Evolutionary conservation across 208 protist species (phyloP), one percentile per base, ranked within the genome.

Genomic region (Acanthamoeba castellanii): DNA sequence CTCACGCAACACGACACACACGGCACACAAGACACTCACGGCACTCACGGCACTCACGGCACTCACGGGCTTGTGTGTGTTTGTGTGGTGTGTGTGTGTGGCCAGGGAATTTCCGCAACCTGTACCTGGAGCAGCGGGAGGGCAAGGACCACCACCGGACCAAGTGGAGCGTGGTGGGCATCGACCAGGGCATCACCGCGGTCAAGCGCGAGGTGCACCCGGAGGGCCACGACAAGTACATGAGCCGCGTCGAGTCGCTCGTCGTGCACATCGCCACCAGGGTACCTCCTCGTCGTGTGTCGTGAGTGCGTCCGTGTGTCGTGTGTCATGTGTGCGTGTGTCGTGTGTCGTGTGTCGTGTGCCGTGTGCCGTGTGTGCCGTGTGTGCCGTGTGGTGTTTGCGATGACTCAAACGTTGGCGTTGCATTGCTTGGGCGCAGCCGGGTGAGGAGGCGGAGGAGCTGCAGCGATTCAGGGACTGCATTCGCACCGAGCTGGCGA

Each of bases 111-210:
- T 74, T 74, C 27, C 13, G 66, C 9, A 74, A 74, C 66, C 66
- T 74, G 32, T 74, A 30, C 32, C 32, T 74, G n/a, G 22, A 74
- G 66, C n/a, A 30, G 27, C 13, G 37, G 37, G 37, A 42, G 37
- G 37, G 66, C 32, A 25, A 74, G 32, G 66, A 37, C 20, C 20
- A 37, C 20, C 20, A 50, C 34, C 9, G 45, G 27, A 32, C 34
- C 14, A 57, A 85, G 76, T 85, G 76, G 76, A 85, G 76, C 45
- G 76, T 85, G 76, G 76, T 85, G 45, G 76, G 45, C 76, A 85
- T 85, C 76, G 76, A 85, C 30, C 76, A 85, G 30, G 76, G 76
- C 9, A 20, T 85, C 14, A 59, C 76, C 9, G 14, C 45, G 14
- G 47, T 85, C 30, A 85, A 55, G 27, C 30, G 27, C 18, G 76